phyloP scores from a whole-genome alignment of 2,329 filamentous ascomycete species.

The Neofusicoccum cordaticola region DNA sequence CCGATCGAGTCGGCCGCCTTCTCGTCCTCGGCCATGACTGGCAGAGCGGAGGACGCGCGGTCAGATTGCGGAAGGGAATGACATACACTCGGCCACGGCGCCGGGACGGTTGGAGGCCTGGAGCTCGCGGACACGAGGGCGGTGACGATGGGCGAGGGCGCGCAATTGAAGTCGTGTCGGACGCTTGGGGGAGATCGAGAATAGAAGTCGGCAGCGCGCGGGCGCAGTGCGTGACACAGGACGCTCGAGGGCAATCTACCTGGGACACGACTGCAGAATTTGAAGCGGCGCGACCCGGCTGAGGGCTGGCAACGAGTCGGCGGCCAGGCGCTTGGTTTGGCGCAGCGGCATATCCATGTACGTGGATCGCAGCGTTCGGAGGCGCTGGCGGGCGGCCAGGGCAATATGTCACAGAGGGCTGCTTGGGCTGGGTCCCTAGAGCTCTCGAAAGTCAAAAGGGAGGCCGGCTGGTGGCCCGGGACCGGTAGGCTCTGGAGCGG shows the following conservation, averaged over 20 bases:
- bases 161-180: not conserved
- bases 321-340: not conserved
- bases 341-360: conserved; percentile 7
- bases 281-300: conserved; percentile 11
- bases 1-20: conserved; percentile 21
- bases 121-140: conserved; percentile 3
- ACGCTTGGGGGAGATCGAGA: not conserved
- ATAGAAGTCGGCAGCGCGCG: conserved; percentile 3
- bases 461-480: not conserved
- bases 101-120: not conserved
- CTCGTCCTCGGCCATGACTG: conserved; percentile 29
- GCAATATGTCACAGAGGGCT: not conserved
- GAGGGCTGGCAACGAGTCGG: conserved; percentile 8
- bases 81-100: conserved; percentile 4
- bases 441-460: conserved; percentile 7
- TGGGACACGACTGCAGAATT: conserved; percentile 13
- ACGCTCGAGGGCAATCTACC: conserved; percentile 14
- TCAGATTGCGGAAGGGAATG: not conserved
- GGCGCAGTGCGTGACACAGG: conserved; percentile 5
- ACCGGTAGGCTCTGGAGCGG: conserved; percentile 1
- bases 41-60: conserved; percentile 8
- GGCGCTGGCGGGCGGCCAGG: not conserved
- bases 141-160: not conserved
- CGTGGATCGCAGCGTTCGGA: not conserved
- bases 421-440: not conserved